Conservation (phyloP, 345 rosid species). For the Durio zibethinus region DNA sequence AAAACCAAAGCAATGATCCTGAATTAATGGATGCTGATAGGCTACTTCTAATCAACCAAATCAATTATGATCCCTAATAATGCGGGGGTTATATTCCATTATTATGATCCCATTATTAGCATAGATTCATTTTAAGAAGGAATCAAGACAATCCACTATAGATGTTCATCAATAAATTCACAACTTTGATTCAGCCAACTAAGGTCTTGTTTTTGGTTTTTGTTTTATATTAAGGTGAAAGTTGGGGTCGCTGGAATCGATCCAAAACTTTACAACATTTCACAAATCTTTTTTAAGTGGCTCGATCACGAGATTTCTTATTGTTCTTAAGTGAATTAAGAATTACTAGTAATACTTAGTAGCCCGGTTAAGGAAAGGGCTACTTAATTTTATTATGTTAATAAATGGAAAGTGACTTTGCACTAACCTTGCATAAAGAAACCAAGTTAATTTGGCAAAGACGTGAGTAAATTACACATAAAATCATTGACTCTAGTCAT, state of each 20-base stretch:
- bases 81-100: neutral
- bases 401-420: neutral
- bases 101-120: neutral
- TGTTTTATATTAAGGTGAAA: too few species aligned
- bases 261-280: too few species aligned
- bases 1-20: neutral
- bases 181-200: neutral
- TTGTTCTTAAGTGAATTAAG: too few species aligned
- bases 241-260: too few species aligned
- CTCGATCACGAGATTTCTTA: too few species aligned
- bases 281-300: too few species aligned
- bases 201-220: too few species aligned
- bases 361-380: neutral
- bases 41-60: neutral
- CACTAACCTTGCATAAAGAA: neutral
- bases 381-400: neutral
- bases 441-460: neutral
- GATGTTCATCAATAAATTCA: neutral
- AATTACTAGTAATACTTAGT: neutral
- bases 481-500: too few species aligned
- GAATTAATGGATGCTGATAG: neutral
- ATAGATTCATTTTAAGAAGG: neutral
- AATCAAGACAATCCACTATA: neutral
- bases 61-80: conserved; percentile 1
- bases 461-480: too few species aligned